Base-by-base conservation (phyloP, 2,329 filamentous ascomycete genomes). In the Dryadomyces quercus-mongolicae region DNA sequence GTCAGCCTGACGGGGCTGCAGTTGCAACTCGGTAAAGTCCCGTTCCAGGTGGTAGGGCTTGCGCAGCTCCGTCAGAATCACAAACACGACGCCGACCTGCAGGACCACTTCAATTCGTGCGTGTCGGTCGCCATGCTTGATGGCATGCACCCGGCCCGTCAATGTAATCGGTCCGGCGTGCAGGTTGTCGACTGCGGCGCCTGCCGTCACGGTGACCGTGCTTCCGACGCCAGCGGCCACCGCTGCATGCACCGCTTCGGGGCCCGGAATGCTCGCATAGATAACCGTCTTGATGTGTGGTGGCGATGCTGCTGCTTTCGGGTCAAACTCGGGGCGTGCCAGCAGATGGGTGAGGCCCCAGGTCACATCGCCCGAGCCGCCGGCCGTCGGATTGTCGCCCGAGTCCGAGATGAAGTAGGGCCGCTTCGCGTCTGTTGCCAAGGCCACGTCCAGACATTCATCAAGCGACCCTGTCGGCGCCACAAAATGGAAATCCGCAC, bases 351-450 rank as follows among this genome's bases (percentile, higher is more conserved):
- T 68, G 5, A 79, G 60, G 0, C 73, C 71, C 74, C 75, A 78
- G 0, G 75, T 77, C 16, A 78, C 71, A 58, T 78, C 75, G 1
- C 76, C 76, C 0, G 75, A 74, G 0, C 75, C 76, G 5, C 76
- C 76, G 1, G 76, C 76, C 0, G 76, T 79, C 7, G 75, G 76
- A 52, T 78, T 78, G 55, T 79, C 76, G 0, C 75, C 76, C 1
- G 75, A 78, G 61, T 78, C 76, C 0, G 75, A 78, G 54, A 79
- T 73, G 60, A 78, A 78, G 56, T 70, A 79, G 0, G 76, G 76
- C 8, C 68, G 67, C 2, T n/a, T 22, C 0, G 70, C 69, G 3
- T 60, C 56, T 0, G 71, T 69, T 5, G 59, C 57, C 9, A 77
- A 60, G 0, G 75, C 76, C 0, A 64, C 60, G 53, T 77, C 71